phyloP scores from a whole-genome alignment of 352 stramenopile genomes.

The Pythium chondricola region DNA sequence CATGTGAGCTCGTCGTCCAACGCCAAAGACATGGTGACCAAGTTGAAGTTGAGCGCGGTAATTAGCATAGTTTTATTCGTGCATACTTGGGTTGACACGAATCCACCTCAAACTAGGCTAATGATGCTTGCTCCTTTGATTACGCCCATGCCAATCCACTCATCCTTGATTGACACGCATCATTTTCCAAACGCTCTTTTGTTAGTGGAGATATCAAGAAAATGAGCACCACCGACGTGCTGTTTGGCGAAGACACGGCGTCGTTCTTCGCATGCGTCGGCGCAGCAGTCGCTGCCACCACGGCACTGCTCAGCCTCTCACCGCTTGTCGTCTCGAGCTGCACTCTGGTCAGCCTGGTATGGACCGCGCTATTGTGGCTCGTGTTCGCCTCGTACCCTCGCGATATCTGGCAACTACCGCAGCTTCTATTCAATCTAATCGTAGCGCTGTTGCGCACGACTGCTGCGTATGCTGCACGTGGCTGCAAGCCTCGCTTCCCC shows the following conservation, averaged over 20 bases:
- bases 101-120: no score
- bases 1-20: no score
- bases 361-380: constrained; percentile 4
- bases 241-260: constrained; percentile 1
- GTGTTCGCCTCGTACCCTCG: constrained; percentile 6
- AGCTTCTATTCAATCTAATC: constrained; percentile 3
- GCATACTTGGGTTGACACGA: no score
- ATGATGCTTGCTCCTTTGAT: no score
- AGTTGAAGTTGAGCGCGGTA: no score
- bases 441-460: constrained; percentile 1
- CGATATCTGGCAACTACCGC: constrained; percentile 16
- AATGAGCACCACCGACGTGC: constrained; percentile 9
- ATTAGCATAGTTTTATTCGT: no score
- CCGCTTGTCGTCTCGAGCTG: background rate
- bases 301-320: background rate
- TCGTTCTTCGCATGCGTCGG: constrained; percentile 5
- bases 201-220: no score
- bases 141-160: no score
- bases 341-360: background rate
- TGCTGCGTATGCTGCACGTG: constrained; percentile 5
- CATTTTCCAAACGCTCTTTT: no score
- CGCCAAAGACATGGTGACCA: no score
- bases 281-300: background rate
- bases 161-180: no score
- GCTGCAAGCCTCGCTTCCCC: constrained; percentile 10